Evolutionary conservation across 192 early-diverging fungal species (phyloP), one percentile per base, ranked within the genome.

Genomic region (Backusella tarrabulga): DNA sequence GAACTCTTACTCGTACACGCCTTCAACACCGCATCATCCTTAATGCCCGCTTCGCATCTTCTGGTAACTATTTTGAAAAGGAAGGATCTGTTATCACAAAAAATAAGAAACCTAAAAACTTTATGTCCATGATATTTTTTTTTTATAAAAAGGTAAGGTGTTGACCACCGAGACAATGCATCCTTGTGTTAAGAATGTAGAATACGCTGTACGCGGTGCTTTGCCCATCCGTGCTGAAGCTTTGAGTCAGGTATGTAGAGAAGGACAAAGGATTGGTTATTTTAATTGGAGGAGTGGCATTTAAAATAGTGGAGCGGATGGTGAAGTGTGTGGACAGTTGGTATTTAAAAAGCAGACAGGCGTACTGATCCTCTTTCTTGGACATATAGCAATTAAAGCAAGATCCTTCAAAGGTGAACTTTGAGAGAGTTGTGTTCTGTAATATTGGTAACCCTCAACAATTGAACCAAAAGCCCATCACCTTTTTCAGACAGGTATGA

Each of bases 361-460:
- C 19, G 3, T 8, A 35, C 14, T 17, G 29, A n/a, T 41, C 63
- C 36, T 34, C 40, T 44, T 54, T 26, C 32, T 32, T 32, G 32
- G 7, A 29, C 44, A 52, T 35, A 6, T 68, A 83, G 74, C 80
- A 89, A 82, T 81, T 90, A 38, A 75, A 84, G 68, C 67, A 76
- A 44, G 88, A 85, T 21, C 71, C 71, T 34, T 76, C 74, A 29
- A 83, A 80, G 44, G 84, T 93, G 41, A 90, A 91, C 8, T 97
- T 96, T 81, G 83, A 83, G 41, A 78, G 84, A 32, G 87, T 97
- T 80, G 89, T 90, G 34, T 86, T 86, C 76, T 94, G 94, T 85
- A 97, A 97, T 78, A 97, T 97, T 79, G 96, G 96, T 77, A 97
- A 97, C 83, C 96, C 96, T 68, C 96, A 97, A 86, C 94, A 95